Conservation (phyloP, 2,329 filamentous ascomycete species). For the Fusarium irregulare region DNA sequence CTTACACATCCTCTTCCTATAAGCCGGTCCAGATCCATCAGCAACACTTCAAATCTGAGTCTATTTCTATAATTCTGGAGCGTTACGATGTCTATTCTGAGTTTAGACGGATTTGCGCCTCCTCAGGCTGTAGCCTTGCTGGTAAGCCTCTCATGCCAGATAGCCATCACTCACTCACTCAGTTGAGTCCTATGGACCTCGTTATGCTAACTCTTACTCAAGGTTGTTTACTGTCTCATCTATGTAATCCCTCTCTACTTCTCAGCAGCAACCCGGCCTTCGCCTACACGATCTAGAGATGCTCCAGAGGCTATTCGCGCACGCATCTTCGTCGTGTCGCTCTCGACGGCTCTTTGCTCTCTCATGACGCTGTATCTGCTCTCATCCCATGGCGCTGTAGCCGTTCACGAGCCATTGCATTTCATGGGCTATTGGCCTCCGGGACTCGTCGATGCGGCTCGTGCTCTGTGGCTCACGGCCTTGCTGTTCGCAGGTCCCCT, state of each 20-base stretch:
- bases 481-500: conserved; percentile 87
- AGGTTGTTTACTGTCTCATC: conserved; percentile 82
- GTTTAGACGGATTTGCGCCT: conserved; percentile 35
- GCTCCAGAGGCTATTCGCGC: conserved; percentile 89
- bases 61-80: not conserved
- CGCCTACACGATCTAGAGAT: conserved; percentile 82
- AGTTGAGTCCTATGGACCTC: not conserved
- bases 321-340: conserved; percentile 81
- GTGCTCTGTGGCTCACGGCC: conserved; percentile 75
- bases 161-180: not conserved
- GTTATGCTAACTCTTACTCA: conserved; percentile 16
- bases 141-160: conserved; percentile 35
- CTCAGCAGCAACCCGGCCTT: conserved; percentile 81
- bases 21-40: not conserved
- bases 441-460: conserved; percentile 71
- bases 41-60: not conserved
- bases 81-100: conserved; percentile 15
- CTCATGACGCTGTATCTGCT: conserved; percentile 72
- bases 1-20: not conserved
- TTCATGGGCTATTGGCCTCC: conserved; percentile 86
- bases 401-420: conserved; percentile 66
- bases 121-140: conserved; percentile 41
- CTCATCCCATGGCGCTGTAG: conserved; percentile 61
- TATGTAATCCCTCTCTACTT: conserved; percentile 95
- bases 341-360: conserved; percentile 78